phyloP scores from a whole-genome alignment of 179 eudicot genomes.

The Silene coronaria region DNA sequence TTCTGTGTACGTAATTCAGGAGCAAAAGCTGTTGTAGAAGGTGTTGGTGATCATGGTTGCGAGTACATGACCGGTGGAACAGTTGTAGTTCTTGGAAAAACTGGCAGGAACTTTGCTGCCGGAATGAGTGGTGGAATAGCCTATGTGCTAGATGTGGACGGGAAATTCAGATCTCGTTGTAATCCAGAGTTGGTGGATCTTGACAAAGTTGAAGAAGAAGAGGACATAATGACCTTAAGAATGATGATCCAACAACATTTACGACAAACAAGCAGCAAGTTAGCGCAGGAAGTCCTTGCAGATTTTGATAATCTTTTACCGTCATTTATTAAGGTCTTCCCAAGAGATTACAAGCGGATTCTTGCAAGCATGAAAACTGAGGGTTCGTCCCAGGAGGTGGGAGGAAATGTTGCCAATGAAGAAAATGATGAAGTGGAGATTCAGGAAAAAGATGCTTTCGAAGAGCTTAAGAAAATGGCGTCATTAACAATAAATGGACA shows the following conservation, averaged over 20 bases:
- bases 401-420: conserved; percentile 41
- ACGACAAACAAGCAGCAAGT: conserved; percentile 81
- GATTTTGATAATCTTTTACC: conserved; percentile 73
- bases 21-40: conserved; percentile 93
- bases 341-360: conserved; percentile 83
- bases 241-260: conserved; percentile 98
- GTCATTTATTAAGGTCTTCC: conserved; percentile 85
- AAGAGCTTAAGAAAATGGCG: conserved; percentile 80
- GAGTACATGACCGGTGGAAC: conserved; percentile 99
- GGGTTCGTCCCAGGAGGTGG: conserved; percentile 45
- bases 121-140: conserved; percentile 99
- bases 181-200: conserved; percentile 90
- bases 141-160: conserved; percentile 77
- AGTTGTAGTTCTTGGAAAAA: conserved; percentile 84
- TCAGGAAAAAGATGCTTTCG: conserved; percentile 73
- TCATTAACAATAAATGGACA: conserved; percentile 35
- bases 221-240: conserved; percentile 77
- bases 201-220: conserved; percentile 81
- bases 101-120: conserved; percentile 96
- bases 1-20: conserved; percentile 97
- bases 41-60: conserved; percentile 99
- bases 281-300: conserved; percentile 79
- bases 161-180: conserved; percentile 60
- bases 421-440: conserved; percentile 65
- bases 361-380: conserved; percentile 62